Conservation (phyloP, 2,329 filamentous ascomycete genomes). For the Penicillium sp. region DNA sequence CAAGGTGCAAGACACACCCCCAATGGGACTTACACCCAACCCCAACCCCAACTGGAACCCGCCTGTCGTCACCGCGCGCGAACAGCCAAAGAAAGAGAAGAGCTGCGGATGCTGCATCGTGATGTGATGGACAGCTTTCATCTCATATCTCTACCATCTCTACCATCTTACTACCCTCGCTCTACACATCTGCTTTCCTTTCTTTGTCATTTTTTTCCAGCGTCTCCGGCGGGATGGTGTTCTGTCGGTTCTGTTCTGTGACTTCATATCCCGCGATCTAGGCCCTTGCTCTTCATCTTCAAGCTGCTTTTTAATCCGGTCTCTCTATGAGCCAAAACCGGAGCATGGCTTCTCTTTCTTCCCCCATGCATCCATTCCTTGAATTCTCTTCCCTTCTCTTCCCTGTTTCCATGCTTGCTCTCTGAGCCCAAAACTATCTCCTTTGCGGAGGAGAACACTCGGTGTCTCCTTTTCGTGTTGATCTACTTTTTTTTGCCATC, state of each 20-base stretch:
- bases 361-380: constrained; percentile 19
- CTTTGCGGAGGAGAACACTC: background rate
- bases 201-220: constrained; percentile 14
- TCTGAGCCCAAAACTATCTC: background rate
- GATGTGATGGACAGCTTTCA: constrained; percentile 57
- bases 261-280: constrained; percentile 8
- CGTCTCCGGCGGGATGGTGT: constrained; percentile 22
- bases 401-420: background rate
- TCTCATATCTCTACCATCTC: constrained; percentile 19
- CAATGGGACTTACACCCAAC: constrained; percentile 36
- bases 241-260: constrained; percentile 18
- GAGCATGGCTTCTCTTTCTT: constrained; percentile 15
- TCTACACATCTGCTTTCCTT: constrained; percentile 14
- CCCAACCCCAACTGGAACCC: constrained; percentile 44
- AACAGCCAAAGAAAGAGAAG: constrained; percentile 51
- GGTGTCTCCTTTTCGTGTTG: background rate
- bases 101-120: constrained; percentile 72
- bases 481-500: constrained; percentile 1
- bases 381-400: constrained; percentile 12
- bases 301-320: constrained; percentile 16
- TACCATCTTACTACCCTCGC: constrained; percentile 15
- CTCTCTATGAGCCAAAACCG: constrained; percentile 2
- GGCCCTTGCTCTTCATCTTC: constrained; percentile 1
- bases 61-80: constrained; percentile 54
- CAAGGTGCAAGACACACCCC: constrained; percentile 43